Evolutionary conservation across 2,329 filamentous ascomycete genomes (phyloP).

Genomic region (Beauveria varroae): DNA sequence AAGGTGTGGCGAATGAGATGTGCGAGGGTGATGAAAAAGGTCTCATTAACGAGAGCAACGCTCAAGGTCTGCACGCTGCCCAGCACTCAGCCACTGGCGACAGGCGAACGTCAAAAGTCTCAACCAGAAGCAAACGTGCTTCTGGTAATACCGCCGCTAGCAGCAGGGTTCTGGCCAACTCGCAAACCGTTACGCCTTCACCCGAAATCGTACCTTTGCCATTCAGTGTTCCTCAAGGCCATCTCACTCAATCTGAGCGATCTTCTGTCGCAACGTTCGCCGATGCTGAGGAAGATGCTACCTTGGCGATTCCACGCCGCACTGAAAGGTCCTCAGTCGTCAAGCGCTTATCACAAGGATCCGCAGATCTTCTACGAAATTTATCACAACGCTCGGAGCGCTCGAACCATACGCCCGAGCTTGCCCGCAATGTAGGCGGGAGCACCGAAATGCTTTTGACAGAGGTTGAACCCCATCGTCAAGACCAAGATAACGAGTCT

Average conservation of each 20-base stretch:
- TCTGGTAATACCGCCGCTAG: slow-evolving; percentile 17
- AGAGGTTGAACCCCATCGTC: slow-evolving; percentile 16
- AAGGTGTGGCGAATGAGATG: slow-evolving; percentile 17
- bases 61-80: slow-evolving; percentile 7
- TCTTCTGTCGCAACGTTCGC: slow-evolving; percentile 67
- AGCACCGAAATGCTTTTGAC: slow-evolving; percentile 42
- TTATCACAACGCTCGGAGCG: slow-evolving; percentile 24
- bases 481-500: slow-evolving; percentile 41
- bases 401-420: neutral
- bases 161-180: slow-evolving; percentile 12
- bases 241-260: slow-evolving; percentile 36
- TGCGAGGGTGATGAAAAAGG: slow-evolving; percentile 20
- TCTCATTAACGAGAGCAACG: slow-evolving; percentile 22
- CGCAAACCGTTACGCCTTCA: slow-evolving; percentile 26
- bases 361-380: slow-evolving; percentile 29
- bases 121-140: slow-evolving; percentile 15
- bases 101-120: neutral
- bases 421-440: slow-evolving; percentile 21
- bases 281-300: slow-evolving; percentile 44
- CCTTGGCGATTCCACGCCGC: slow-evolving; percentile 13
- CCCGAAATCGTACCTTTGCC: slow-evolving; percentile 56
- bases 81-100: neutral
- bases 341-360: slow-evolving; percentile 42
- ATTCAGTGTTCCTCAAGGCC: slow-evolving; percentile 48
- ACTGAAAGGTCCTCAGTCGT: slow-evolving; percentile 32